Evolutionary conservation across 2,329 filamentous ascomycete species (phyloP).

Genomic region (Ophiostoma ulmi): DNA sequence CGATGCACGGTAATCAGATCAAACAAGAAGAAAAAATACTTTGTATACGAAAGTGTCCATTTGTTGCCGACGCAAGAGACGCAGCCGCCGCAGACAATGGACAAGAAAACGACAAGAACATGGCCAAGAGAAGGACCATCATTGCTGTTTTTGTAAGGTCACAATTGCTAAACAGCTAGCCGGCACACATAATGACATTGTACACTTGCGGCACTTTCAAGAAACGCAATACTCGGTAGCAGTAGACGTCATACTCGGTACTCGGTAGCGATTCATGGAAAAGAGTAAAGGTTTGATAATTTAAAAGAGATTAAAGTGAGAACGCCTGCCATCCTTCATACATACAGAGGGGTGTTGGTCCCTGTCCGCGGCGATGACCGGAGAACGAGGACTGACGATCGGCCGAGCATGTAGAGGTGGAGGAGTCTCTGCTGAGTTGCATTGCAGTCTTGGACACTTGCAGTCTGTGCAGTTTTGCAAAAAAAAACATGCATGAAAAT

Average conservation of each 20-base stretch:
- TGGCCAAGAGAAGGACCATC: neutral
- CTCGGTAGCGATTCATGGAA: conserved; percentile 20
- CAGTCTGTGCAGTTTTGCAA: neutral
- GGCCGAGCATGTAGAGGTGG: neutral
- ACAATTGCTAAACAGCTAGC: neutral
- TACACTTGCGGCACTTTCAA: conserved; percentile 14
- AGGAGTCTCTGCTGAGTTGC: neutral
- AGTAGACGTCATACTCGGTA: neutral
- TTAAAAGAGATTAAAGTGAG: conserved; percentile 10
- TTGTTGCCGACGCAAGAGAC: neutral
- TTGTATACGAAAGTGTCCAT: conserved; percentile 13
- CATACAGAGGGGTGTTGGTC: conserved; percentile 24
- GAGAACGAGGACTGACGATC: conserved; percentile 8
- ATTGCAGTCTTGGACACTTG: conserved; percentile 5
- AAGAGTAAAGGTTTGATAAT: neutral
- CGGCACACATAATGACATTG: neutral
- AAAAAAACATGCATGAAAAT: neutral
- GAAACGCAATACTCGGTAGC: neutral
- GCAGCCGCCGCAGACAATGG: neutral
- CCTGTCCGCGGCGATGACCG: neutral
- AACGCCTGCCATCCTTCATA: conserved; percentile 29
- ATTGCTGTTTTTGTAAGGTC: neutral
- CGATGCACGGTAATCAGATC: conserved; percentile 14
- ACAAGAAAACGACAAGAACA: neutral
- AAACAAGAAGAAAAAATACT: neutral